Evolutionary conservation across 2,329 filamentous ascomycete genomes (phyloP).

Genomic region (Claviceps monticola): DNA sequence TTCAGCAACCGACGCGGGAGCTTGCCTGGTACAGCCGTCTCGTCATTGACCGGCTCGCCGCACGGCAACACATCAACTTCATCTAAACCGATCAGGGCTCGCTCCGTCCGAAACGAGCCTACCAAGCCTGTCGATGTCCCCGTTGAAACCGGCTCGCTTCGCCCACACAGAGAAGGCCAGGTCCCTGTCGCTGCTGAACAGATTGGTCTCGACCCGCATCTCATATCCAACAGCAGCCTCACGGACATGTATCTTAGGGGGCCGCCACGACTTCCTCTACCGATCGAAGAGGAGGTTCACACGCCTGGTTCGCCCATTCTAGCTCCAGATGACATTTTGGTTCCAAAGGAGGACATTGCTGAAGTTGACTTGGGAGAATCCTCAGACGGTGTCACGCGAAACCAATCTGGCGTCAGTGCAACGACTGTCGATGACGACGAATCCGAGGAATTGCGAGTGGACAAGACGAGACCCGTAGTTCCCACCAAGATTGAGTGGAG

Average conservation of each 20-base stretch:
- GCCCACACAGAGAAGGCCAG: constrained; percentile 23
- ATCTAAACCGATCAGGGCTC: constrained; percentile 14
- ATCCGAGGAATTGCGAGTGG: constrained; percentile 60
- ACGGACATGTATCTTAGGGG: constrained; percentile 52
- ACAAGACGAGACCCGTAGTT: constrained; percentile 64
- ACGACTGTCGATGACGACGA: constrained; percentile 63
- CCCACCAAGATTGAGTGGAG: constrained; percentile 80
- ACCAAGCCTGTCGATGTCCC: constrained; percentile 48
- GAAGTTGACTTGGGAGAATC: constrained; percentile 38
- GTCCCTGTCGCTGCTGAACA: constrained; percentile 15
- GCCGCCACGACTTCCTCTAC: constrained; percentile 81
- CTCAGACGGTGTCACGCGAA: constrained; percentile 35
- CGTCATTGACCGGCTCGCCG: constrained; percentile 34
- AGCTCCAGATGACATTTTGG: constrained; percentile 35
- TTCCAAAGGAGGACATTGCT: constrained; percentile 19
- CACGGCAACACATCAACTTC: constrained; percentile 22
- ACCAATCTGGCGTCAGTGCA: constrained; percentile 46
- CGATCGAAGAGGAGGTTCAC: constrained; percentile 83
- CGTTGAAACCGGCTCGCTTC: constrained; percentile 23
- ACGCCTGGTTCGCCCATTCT: constrained; percentile 85
- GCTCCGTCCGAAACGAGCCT: constrained; percentile 20
- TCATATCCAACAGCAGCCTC: constrained; percentile 41
- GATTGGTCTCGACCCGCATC: constrained; percentile 25
- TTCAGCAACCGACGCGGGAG: constrained; percentile 31
- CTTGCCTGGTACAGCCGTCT: constrained; percentile 34